Base-by-base conservation (phyloP, 805 yeast species). In the Saccharomycopsis guyanensis region DNA sequence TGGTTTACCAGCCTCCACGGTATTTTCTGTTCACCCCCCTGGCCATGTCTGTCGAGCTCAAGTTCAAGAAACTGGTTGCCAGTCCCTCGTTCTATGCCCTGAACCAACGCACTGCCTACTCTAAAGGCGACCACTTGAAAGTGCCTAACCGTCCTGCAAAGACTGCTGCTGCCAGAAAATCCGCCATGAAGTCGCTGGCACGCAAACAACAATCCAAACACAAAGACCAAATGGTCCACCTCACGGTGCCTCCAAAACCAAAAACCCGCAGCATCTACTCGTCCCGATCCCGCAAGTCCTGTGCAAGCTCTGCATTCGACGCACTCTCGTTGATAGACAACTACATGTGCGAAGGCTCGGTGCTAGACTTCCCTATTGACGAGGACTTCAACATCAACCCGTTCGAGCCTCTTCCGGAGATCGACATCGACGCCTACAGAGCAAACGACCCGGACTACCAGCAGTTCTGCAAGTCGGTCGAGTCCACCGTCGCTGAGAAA, bases 261-360 rank as follows among this genome's bases (percentile, higher is more conserved):
- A 35, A 41, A 25, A 10, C 10, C 29, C 6, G 16, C n/a, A 45
- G 49, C 40, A 33, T 15, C n/a, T 25, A 25, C 10, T 25, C 29
- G 29, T 10, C 22, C 10, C 25, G 31, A 43, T 27, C 32, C 19
- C 38, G 43, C 38, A 29, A 42, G 33, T 34, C 29, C 13, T 19
- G 15, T 15, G 40, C 40, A 5, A 15, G 43, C 13, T 45, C 47
- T 3, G 23, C 46, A 3, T 49, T 31, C 19, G 51, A 48, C 34
- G 50, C 52, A 7, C n/a, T 49, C 3, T 45, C 49, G 2, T 33
- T 49, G 13, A 49, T 49, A 12, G 52, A 49, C 37, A 45, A 42
- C 10, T 49, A 49, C 36, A 45, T 49, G 38, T 41, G 50, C 24
- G 52, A 45, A 15, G 19, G 20, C 20, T 20, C 33, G 15, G 31